Base-by-base conservation (phyloP, 176 grass and related monocot species). In the Phoenix roebelenii region DNA sequence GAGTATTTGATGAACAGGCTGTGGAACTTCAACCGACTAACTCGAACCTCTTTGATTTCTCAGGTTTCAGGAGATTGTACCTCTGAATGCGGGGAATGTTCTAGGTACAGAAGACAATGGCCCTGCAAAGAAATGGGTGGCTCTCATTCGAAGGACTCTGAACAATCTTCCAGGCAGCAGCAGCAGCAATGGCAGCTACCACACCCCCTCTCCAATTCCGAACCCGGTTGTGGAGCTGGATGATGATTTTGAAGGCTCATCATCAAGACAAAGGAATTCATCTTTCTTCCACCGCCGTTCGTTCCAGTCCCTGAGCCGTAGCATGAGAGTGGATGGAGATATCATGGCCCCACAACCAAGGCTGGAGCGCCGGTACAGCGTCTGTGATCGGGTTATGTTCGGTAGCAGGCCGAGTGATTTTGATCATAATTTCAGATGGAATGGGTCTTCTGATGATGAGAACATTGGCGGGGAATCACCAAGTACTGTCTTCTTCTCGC, bases 31-130 rank as follows among this genome's bases (percentile, higher is more conserved):
- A 17, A 29, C 50, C 24, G 9, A 26, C 14, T 20, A 57, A 18
- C 3, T 61, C 9, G 4, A 63, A 48, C 56, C 17, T 20, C 51
- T 52, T 29, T n/a, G n/a, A 16, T 5, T 44, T 63, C 50, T 65
- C 15, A 99, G 94, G 57, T 93, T 99, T 70, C 94, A 99, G 76
- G 94, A 99, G 69, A 99, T 99, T 28, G 94, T 99, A 16, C 94
- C 94, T 18, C 61, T 99, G 39, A 99, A 93, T 74, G 88, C 88
- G 0, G 94, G 94, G 6, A 99, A 99, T 29, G 94, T 99, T 80
- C 84, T 99, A 55, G 94, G 94, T 56, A 81, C 94, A 66, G 94
- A 99, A 80, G 94, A 99, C 60, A 99, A 89, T 70, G 94, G 85
- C 15, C 94, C 94, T 18, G 94, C 88, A 16, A 92, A 76, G 75